These are phyloP conservation scores for Phalaenopsis hybrid DNA, from an alignment of 116 monocot species.

Conservation along the genomic window DNA sequence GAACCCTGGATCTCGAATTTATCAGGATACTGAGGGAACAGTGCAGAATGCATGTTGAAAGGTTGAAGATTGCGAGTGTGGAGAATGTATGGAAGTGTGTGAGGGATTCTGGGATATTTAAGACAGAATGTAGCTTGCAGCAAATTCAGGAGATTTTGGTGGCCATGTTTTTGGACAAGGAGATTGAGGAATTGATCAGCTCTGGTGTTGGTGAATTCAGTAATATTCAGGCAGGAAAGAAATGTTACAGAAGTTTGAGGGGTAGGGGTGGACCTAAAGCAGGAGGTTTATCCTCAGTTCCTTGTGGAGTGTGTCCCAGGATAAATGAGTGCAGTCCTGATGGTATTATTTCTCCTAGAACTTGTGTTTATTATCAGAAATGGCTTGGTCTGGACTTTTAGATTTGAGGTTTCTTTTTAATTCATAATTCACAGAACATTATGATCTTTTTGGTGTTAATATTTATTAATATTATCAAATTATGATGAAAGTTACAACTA, in stretches of 20 bases:
- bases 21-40: conserved; percentile 23
- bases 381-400: conserved; percentile 62
- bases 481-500: too few species aligned
- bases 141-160: conserved; percentile 46
- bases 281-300: conserved; percentile 42
- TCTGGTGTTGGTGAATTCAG: conserved; percentile 49
- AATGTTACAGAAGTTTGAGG: conserved; percentile 38
- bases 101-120: conserved; percentile 15
- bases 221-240: conserved; percentile 28
- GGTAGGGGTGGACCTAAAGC: not conserved
- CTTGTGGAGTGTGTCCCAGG: conserved; percentile 80
- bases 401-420: not conserved
- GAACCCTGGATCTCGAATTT: conserved; percentile 46
- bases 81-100: conserved; percentile 31
- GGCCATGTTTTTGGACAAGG: conserved; percentile 52
- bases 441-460: too few species aligned
- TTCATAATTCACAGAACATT: not conserved
- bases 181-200: conserved; percentile 63
- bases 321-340: conserved; percentile 69
- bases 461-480: too few species aligned
- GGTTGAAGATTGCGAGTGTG: conserved; percentile 25
- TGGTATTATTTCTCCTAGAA: conserved; percentile 73
- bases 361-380: conserved; percentile 59
- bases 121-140: conserved; percentile 15
- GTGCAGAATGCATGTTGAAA: conserved; percentile 31